Base-by-base conservation (phyloP, 164 flowering plant genomes). In the Houttuynia cordata region DNA sequence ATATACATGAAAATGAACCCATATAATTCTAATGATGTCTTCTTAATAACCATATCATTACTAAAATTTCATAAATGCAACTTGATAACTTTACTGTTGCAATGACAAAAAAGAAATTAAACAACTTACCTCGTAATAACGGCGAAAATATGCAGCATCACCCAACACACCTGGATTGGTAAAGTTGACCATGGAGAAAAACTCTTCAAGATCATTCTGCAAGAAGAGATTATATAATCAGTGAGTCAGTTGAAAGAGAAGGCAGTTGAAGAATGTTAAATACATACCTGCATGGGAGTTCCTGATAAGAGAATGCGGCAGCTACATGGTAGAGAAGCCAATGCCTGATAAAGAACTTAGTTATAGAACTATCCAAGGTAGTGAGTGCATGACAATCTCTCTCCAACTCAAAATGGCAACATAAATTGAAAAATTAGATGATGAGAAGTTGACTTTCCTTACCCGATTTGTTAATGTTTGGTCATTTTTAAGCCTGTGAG, bases 181-280 rank as follows among this genome's bases (percentile, higher is more conserved):
- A 62, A 94, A 94, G 70, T 94, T 91, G 58, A 94, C 99, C 96
- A 94, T 91, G 24, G 99, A 82, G 81, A 82, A 94, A 71, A 94
- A 94, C 78, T 94, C 99, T 71, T 88, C 97, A 55, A 94, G 79
- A 71, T 94, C 97, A 83, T 94, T 94, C 99, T 94, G 82, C 58
- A 57, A 21, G 30, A 53, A 22, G 58, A 23, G 60, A 15, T 22
- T 10, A 23, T 18, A 54, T n/a, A 30, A 42, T 10, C 4, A 42
- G 49, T 42, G 1, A 42, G 17, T 1, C 12, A 42, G 49, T 42
- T 42, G 8, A 10, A 8, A 42, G 49, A 8, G 49, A 42, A 42
- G 49, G 17, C 1, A 42, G 49, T 1, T 4, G 49, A 5, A 10
- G 37, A 42, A 42, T 42, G 12, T 42, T 42, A 47, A 14, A 13